Evolutionary conservation across 2,329 filamentous ascomycete genomes (phyloP).

Genomic region (Curvularia verruculosa): DNA sequence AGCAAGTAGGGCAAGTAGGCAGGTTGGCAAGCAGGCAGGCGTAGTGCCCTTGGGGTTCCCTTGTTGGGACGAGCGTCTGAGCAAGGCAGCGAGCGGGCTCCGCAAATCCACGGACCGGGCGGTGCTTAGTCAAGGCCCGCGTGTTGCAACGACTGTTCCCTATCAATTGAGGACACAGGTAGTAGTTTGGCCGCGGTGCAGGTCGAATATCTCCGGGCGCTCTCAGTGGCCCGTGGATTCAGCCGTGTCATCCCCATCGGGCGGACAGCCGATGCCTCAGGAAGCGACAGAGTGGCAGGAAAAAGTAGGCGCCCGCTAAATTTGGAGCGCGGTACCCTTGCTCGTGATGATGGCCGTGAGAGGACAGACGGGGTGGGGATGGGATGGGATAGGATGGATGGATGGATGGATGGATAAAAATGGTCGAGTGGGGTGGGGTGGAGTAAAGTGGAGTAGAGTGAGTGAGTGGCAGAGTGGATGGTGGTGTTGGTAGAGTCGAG

Average conservation of each 20-base stretch:
- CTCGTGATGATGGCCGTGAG: slow-evolving; percentile 2
- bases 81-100: slow-evolving; percentile 2
- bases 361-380: slow-evolving; percentile 9
- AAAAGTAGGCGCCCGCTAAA: slow-evolving; percentile 48
- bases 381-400: slow-evolving; percentile 7
- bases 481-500: no score
- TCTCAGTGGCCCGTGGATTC: slow-evolving; percentile 41
- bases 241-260: slow-evolving; percentile 49
- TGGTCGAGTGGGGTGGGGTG: neutral
- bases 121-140: slow-evolving; percentile 33
- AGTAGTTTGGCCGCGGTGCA: slow-evolving; percentile 26
- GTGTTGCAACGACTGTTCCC: slow-evolving; percentile 28
- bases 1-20: no score
- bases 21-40: no score
- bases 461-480: no score
- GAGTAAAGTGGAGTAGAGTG: neutral
- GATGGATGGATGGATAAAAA: no score
- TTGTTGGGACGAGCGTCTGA: no score
- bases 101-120: slow-evolving; percentile 18
- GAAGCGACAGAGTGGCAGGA: slow-evolving; percentile 30
- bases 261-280: slow-evolving; percentile 41
- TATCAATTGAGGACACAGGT: slow-evolving; percentile 34
- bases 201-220: slow-evolving; percentile 41
- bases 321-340: slow-evolving; percentile 33
- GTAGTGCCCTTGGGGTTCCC: no score